These are phyloP conservation scores for Cotoneaster glaucophyllus DNA, from an alignment of 306 rosid genomes.

Conservation along the genomic window DNA sequence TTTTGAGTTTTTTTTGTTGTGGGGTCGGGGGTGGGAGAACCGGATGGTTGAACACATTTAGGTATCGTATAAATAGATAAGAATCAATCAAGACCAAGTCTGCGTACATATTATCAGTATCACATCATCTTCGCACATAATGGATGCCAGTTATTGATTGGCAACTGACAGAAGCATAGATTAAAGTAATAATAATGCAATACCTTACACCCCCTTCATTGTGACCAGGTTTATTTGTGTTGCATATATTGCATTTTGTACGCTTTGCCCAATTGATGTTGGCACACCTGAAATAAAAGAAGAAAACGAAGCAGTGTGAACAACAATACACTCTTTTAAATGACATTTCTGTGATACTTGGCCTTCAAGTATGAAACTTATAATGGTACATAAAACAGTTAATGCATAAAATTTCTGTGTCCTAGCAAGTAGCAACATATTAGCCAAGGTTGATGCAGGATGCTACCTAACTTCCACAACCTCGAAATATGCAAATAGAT, in stretches of 20 bases:
- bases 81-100: background rate
- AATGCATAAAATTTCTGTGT: background rate
- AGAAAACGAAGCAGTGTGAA: slow-evolving; percentile 6
- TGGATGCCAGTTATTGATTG: background rate
- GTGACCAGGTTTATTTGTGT: slow-evolving; percentile 93
- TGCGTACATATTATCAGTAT: background rate
- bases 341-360: background rate
- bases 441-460: background rate
- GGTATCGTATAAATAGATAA: background rate
- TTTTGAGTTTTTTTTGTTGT: background rate
- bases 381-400: background rate
- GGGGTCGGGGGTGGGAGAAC: background rate
- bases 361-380: background rate
- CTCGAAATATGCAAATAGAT: background rate
- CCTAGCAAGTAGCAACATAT: background rate
- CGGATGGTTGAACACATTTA: background rate
- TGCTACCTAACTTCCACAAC: background rate
- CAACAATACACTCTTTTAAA: background rate
- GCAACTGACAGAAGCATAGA: slow-evolving; percentile 8
- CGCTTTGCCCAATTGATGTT: slow-evolving; percentile 99
- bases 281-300: slow-evolving; percentile 65
- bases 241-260: slow-evolving; percentile 90
- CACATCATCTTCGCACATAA: no score
- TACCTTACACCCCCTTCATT: slow-evolving; percentile 98
- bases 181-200: slow-evolving; percentile 13